A percentile compares a stretch with the other conserved stretches of the same genome.
Evolutionary conservation across 208 protist genomes (phyloP).

Genomic region (Leishmania arabica): DNA sequence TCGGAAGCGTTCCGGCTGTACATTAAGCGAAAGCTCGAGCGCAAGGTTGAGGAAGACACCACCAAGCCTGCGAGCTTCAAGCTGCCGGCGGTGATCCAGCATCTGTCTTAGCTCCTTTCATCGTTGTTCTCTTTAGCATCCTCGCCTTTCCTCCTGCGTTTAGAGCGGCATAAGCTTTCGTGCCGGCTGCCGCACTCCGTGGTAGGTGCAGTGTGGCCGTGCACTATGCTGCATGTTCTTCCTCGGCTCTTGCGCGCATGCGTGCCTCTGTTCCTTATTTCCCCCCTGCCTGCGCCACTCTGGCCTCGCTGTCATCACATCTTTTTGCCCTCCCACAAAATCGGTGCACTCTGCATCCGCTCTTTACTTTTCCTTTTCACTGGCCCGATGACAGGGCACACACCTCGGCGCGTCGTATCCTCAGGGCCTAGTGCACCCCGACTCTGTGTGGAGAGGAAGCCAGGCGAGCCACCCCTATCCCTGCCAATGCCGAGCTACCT

Average conservation of each 20-base stretch:
- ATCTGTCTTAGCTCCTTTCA: conserved; percentile 25
- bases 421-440: background rate
- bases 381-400: background rate
- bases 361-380: background rate
- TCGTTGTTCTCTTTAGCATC: background rate
- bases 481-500: background rate
- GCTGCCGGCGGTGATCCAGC: conserved; percentile 49
- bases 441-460: background rate
- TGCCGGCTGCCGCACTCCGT: background rate
- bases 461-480: background rate
- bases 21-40: conserved; percentile 83
- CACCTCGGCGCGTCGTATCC: background rate
- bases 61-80: conserved; percentile 35
- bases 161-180: background rate
- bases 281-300: background rate
- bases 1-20: conserved; percentile 85
- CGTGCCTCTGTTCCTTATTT: background rate
- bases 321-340: background rate
- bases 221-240: background rate
- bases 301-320: background rate
- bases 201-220: background rate
- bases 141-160: background rate
- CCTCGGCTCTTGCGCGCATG: background rate
- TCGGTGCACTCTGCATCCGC: background rate
- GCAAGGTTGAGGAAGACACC: conserved; percentile 58